These are phyloP conservation scores for Shiraia bambusicola DNA, from an alignment of 2,329 filamentous ascomycete species.

Conservation along the genomic window DNA sequence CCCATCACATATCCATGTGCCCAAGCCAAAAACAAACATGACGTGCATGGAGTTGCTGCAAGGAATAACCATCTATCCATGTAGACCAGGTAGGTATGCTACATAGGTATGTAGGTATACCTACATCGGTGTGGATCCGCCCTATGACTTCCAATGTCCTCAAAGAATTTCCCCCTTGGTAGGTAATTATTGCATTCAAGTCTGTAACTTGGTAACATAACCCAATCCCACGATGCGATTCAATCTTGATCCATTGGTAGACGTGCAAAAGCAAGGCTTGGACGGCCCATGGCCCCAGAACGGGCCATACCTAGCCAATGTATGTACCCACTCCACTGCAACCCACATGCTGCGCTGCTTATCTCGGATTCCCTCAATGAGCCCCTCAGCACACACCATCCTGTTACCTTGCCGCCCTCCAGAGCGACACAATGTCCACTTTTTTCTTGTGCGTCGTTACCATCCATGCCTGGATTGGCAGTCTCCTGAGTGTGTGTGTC, in stretches of 20 bases:
- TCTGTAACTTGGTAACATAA: conserved; percentile 8
- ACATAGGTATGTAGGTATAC: too few species aligned
- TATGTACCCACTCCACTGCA: conserved; percentile 43
- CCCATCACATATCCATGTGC: too few species aligned
- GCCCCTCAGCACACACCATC: conserved; percentile 24
- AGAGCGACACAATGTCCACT: conserved; percentile 32
- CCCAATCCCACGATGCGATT: conserved; percentile 27
- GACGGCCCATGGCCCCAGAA: conserved; percentile 36
- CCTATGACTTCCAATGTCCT: conserved; percentile 16
- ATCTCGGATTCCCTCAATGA: conserved; percentile 37
- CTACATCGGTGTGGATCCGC: neutral
- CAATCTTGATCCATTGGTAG: conserved; percentile 27
- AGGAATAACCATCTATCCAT: too few species aligned
- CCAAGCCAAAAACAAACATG: too few species aligned
- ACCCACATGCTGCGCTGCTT: too few species aligned
- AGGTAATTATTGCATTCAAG: conserved; percentile 11
- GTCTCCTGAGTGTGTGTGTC: too few species aligned
- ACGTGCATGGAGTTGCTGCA: too few species aligned
- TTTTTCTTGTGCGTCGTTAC: conserved; percentile 27
- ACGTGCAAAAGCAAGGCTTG: conserved; percentile 27
- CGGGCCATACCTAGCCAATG: too few species aligned
- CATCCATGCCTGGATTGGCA: conserved; percentile 20
- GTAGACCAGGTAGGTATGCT: too few species aligned
- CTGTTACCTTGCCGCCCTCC: too few species aligned
- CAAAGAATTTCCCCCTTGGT: conserved; percentile 15